phyloP scores from a whole-genome alignment of 2,329 filamentous ascomycete genomes.

The Hypomyces perniciosus region DNA sequence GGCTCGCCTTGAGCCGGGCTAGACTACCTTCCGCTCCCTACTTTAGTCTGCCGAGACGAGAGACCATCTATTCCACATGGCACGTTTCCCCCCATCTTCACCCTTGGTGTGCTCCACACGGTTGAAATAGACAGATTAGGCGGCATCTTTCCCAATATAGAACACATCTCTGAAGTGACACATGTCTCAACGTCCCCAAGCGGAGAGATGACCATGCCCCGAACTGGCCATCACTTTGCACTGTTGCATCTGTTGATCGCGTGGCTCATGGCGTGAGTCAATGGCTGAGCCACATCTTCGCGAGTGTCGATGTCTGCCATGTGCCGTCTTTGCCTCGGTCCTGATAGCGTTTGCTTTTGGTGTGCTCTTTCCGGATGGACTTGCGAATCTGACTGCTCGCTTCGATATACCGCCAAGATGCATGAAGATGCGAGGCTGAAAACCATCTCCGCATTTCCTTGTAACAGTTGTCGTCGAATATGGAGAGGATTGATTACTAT shows the following conservation, averaged over 20 bases:
- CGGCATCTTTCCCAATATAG: too few species aligned
- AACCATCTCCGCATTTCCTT: background rate
- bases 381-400: background rate
- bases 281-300: background rate
- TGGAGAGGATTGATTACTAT: too few species aligned
- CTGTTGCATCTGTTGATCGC: background rate
- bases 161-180: too few species aligned
- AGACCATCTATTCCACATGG: background rate
- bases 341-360: background rate
- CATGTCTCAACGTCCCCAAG: too few species aligned
- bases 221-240: background rate
- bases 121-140: too few species aligned
- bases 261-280: background rate
- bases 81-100: background rate
- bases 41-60: background rate
- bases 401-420: background rate
- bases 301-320: background rate
- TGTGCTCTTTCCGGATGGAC: background rate
- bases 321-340: background rate
- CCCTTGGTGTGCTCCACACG: too few species aligned
- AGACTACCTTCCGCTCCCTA: background rate
- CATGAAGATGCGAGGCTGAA: background rate
- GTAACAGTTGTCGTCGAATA: background rate
- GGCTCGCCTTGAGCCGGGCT: background rate
- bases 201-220: background rate